Evolutionary conservation across 176 grass and related monocot species (phyloP).

Genomic region (Musa acuminata): DNA sequence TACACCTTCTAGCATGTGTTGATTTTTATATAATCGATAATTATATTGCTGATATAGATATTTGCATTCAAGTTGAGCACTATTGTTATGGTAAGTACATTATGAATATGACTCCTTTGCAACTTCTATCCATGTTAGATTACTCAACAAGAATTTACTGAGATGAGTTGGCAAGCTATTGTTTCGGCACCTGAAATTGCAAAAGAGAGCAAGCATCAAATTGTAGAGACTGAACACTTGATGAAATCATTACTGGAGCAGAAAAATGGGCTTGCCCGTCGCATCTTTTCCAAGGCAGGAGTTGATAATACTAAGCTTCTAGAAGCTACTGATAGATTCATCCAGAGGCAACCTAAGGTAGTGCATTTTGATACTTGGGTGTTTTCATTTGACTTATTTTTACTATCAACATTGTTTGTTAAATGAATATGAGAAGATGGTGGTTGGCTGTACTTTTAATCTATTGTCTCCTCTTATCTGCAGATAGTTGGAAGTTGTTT

Average conservation of each 20-base stretch:
- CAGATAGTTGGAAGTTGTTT: not conserved
- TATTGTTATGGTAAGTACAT: not conserved
- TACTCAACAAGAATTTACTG: slow-evolving; percentile 96
- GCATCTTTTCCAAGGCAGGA: slow-evolving; percentile 92
- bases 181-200: slow-evolving; percentile 76
- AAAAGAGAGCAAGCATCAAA: slow-evolving; percentile 95
- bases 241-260: slow-evolving; percentile 97
- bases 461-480: not conserved
- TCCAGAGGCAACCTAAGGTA: slow-evolving; percentile 96
- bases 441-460: not conserved
- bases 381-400: not conserved
- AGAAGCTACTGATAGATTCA: slow-evolving; percentile 76
- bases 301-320: slow-evolving; percentile 91
- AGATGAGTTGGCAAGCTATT: slow-evolving; percentile 94
- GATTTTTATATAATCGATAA: too few relatives aligned
- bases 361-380: not conserved
- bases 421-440: not conserved
- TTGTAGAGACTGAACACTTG: slow-evolving; percentile 91
- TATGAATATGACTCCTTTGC: not conserved
- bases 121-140: slow-evolving; percentile 38
- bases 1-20: too few relatives aligned
- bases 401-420: not conserved
- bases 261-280: slow-evolving; percentile 85
- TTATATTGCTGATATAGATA: not conserved
- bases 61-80: not conserved